A percentile compares a stretch with the other conserved stretches of the same genome.
phyloP scores from a whole-genome alignment of 1,284 basidiomycete species.

The Athelia psychrophila region DNA sequence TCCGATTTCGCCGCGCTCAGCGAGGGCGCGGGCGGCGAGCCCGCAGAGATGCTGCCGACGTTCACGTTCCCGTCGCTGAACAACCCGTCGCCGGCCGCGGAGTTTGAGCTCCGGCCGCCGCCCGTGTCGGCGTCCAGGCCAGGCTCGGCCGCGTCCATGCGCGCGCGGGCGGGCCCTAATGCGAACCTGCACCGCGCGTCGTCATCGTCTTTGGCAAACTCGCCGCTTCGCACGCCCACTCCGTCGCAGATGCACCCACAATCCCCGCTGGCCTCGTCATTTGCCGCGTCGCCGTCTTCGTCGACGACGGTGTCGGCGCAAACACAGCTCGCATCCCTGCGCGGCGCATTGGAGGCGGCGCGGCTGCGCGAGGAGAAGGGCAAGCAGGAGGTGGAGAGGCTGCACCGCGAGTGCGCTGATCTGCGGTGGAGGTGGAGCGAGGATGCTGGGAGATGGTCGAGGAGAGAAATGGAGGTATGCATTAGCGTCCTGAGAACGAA shows the following conservation, averaged over 20 bases:
- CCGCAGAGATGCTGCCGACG: not conserved
- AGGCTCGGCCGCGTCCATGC: not conserved
- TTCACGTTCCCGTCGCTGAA: not conserved
- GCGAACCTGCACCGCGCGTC: not conserved
- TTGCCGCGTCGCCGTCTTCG: not conserved
- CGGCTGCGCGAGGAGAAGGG: conserved; percentile 44
- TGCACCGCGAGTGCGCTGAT: conserved; percentile 33
- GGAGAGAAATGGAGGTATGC: conserved; percentile 50
- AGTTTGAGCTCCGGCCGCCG: not conserved
- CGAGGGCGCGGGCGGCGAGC: not conserved
- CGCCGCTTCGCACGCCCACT: not conserved
- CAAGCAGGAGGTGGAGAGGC: conserved; percentile 32
- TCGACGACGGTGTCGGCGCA: not conserved
- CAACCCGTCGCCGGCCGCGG: not conserved
- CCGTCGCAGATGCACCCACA: not conserved
- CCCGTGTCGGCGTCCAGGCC: not conserved
- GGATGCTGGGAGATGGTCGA: conserved; percentile 32
- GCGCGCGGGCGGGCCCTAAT: not conserved
- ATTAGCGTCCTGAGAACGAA: conserved; percentile 4
- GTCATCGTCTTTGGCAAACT: not conserved
- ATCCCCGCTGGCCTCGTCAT: not conserved
- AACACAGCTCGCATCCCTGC: conserved; percentile 55
- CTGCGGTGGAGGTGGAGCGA: conserved; percentile 45
- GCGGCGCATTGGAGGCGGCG: conserved; percentile 55
- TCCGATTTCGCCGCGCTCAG: not conserved